Evolutionary conservation across 495 filamentous ascomycete species (phyloP), one percentile per base, ranked within the genome.

Genomic region (Baudoinia panamericana): DNA sequence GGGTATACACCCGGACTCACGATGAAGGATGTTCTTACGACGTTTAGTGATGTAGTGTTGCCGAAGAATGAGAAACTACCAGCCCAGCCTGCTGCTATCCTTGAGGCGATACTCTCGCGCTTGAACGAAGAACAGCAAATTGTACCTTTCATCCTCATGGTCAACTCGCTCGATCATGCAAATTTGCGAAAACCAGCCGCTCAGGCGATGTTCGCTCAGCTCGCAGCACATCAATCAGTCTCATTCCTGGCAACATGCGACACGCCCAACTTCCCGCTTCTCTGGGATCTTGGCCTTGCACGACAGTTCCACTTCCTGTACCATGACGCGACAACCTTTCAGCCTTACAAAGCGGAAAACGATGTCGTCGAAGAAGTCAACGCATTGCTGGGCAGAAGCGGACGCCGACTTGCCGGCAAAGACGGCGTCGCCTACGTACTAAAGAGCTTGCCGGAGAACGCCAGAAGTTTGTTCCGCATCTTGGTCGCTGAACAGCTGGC

Each of bases 341-440:
- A 69, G 0, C 72, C 83, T 0, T 85, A 76, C 52, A 56, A 60
- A 13, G 56, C 49, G n/a, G 81, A 86, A 40, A 62, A 85, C 20
- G 79, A 84, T 50, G 78, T 84, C 5, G 82, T 95, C 11, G 83
- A 92, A 52, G 80, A 80, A 44, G 84, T 94, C 15, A 78, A 93
- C 54, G 73, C 80, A 49, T 70, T 95, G 0, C 71, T 96, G 0
- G 86, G 88, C 19, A 72, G 86, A 18, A 83, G 77, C 51, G 80
- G 84, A n/a, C 70, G 78, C 26, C 72, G 82, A 36, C 70, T 84
- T 8, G 85, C 83, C 36, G 92, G 90, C 12, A 84, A 84, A 49
- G 92, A 93, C 47, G 90, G 92, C 37, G 87, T 95, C 0, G 76
- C 74, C 17, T 96, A 85, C 48, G 92, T 97, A 39, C 66, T 97